Conservation (phyloP, 768 basidiomycete species). For the Sistotremastrum suecicum region DNA sequence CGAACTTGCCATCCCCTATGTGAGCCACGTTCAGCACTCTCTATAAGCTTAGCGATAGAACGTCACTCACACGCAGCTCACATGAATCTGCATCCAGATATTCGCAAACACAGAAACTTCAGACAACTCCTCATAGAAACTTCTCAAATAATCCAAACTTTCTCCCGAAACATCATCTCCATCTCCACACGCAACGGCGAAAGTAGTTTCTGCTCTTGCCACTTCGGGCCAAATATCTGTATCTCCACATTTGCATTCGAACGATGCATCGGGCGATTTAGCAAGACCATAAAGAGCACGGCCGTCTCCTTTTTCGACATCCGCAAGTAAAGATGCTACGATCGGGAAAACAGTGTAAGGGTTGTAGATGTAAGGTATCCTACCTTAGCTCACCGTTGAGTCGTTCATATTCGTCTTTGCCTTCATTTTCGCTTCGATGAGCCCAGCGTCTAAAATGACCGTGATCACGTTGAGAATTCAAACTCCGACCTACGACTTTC, state of each 20-base stretch:
- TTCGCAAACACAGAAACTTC: slow-evolving; percentile 10
- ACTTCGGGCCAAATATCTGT: neutral
- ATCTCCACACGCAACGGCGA: slow-evolving; percentile 10
- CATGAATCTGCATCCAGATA: slow-evolving; percentile 2
- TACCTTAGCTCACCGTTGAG: slow-evolving; percentile 40
- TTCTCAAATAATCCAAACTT: slow-evolving; percentile 4
- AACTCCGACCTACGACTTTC: too few relatives aligned
- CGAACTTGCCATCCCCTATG: slow-evolving; percentile 1
- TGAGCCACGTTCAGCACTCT: neutral
- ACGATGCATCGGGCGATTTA: neutral
- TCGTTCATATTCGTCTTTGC: slow-evolving; percentile 38
- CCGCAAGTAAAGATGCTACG: slow-evolving; percentile 12
- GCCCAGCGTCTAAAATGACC: too few relatives aligned
- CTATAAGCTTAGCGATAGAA: neutral
- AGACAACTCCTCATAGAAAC: slow-evolving; percentile 2
- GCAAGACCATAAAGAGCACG: slow-evolving; percentile 5
- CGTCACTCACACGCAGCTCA: neutral
- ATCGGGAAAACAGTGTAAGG: slow-evolving; percentile 10
- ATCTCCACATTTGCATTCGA: slow-evolving; percentile 2
- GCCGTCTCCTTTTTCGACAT: slow-evolving; percentile 15
- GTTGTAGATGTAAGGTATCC: slow-evolving; percentile 29
- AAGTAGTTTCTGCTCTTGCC: neutral
- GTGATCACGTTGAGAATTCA: too few relatives aligned
- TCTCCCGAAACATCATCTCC: slow-evolving; percentile 2
- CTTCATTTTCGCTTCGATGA: too few relatives aligned